phyloP scores from a whole-genome alignment of 176 grass and related monocot genomes.

The Saccharum officinarum region DNA sequence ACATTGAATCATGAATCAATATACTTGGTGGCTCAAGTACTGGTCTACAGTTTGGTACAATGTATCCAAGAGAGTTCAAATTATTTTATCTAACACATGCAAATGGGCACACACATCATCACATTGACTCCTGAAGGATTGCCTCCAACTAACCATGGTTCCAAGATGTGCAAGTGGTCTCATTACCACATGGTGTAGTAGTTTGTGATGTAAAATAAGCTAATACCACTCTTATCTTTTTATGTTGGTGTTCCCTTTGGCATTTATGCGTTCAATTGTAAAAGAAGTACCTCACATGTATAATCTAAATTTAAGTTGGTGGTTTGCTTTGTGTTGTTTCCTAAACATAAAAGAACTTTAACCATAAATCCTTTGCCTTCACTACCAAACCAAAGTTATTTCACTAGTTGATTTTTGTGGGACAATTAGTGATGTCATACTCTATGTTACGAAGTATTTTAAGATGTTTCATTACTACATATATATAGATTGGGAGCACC shows the following conservation, averaged over 20 bases:
- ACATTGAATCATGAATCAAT: background rate
- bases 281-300: background rate
- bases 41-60: background rate
- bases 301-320: background rate
- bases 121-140: background rate
- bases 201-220: background rate
- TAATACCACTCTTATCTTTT: background rate
- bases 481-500: too few species aligned
- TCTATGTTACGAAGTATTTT: background rate
- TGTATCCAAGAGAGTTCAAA: background rate
- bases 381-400: background rate
- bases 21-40: background rate
- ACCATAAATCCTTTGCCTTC: background rate
- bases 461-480: background rate
- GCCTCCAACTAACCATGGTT: background rate
- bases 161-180: background rate
- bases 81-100: background rate
- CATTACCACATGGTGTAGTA: background rate
- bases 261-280: background rate
- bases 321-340: too few species aligned
- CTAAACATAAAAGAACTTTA: background rate
- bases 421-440: background rate
- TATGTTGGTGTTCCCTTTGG: too few species aligned
- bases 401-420: background rate
- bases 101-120: background rate